Evolutionary conservation across 2,329 filamentous ascomycete species (phyloP).

Genomic region (Beauveria sp.): DNA sequence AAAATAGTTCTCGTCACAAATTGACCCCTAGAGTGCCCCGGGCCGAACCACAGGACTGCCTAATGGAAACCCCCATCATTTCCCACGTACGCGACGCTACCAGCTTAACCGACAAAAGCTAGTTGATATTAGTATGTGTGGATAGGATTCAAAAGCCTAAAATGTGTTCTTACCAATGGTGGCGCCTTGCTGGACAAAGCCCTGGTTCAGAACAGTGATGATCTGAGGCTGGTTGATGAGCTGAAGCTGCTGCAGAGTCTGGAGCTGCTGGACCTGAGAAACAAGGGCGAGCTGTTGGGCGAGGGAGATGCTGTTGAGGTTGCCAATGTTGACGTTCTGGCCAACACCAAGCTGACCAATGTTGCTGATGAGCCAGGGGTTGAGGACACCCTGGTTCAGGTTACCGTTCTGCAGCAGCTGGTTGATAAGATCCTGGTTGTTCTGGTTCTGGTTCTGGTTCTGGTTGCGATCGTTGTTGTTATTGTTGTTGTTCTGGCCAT

Average conservation of each 20-base stretch:
- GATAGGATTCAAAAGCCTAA: not conserved
- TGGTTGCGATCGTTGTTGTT: conserved; percentile 6
- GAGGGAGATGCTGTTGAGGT: conserved; percentile 21
- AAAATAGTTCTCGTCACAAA: not conserved
- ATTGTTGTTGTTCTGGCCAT: not conserved
- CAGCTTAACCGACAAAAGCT: not conserved
- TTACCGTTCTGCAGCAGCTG: conserved; percentile 13
- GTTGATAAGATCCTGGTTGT: conserved; percentile 15
- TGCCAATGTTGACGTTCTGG: conserved; percentile 19
- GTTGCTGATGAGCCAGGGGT: conserved; percentile 17
- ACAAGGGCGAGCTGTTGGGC: conserved; percentile 21
- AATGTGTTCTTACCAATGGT: conserved; percentile 13
- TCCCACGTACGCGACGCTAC: not conserved
- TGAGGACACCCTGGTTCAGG: conserved; percentile 14
- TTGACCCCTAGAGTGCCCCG: not conserved
- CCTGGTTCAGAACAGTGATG: conserved; percentile 18
- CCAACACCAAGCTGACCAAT: conserved; percentile 23
- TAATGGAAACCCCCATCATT: too few species aligned
- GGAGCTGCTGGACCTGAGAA: conserved; percentile 21
- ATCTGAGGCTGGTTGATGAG: conserved; percentile 18
- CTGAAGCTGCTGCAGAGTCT: conserved; percentile 18
- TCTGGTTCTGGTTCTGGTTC: conserved; percentile 16
- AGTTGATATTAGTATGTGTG: not conserved
- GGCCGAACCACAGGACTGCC: not conserved
- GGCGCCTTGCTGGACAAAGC: conserved; percentile 15